Base-by-base conservation (phyloP, 139 green algal genomes). In the Chlamydomonas schloesseri region DNA sequence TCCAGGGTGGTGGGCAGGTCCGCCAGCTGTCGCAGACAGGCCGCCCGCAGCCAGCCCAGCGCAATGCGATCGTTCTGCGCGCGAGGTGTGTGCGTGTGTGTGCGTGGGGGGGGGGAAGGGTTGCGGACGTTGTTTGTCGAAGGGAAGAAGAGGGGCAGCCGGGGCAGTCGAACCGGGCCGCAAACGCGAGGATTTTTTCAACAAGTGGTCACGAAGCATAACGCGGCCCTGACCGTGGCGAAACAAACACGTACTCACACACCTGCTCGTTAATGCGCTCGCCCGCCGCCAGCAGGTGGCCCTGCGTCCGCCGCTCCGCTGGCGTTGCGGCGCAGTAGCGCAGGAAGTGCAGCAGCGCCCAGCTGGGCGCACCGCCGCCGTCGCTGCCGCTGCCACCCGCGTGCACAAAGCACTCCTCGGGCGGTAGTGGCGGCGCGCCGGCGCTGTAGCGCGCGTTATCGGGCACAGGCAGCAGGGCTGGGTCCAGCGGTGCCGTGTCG, bases 401-500 rank as follows among this genome's bases (percentile, higher is more conserved):
- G 60, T 95, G 91, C 57, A 97, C 58, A 42, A 82, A 93, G 69
- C 87, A 90, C 4, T 91, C 91, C 14, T 24, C 29, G 47, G 55
- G n/a, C 18, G 42, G 20, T 29, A 74, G 84, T 33, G 55, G 26
- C 53, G 53, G 74, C 28, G 21, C 29, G 60, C 42, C 71, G 47
- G 57, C 53, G 50, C 23, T 4, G 18, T 50, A 2, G 20, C 24
- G 47, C n/a, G 75, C 73, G 28, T 8, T 47, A 29, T 65, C n/a
- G 24, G 47, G 57, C 64, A 68, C 9, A 0, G 71, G 55, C 57
- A 95, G 69, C 58, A 86, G 26, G 20, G 69, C 55, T 0, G 76
- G 17, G 17, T 90, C 90, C 73, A 96, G 83, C 13, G 55, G 62
- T 1, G 89, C 89, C 20, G 71, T 87, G 55, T 98, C 95, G 75